Conservation (phyloP, 148 eudicot genomes). For the Rhododendron simsii region DNA sequence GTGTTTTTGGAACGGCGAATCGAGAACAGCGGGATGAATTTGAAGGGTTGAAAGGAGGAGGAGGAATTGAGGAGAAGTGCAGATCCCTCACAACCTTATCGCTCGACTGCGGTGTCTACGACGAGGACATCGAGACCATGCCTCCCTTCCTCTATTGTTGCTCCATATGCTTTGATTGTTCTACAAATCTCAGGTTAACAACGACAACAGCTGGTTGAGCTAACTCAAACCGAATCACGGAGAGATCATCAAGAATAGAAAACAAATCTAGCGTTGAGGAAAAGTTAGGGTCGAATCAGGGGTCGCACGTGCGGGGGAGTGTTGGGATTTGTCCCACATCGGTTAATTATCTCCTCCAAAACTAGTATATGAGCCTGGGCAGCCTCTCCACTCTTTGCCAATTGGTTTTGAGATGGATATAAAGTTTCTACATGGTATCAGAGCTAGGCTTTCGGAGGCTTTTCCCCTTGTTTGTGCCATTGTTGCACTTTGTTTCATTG, state of each 20-base stretch:
- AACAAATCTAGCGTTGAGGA: constrained; percentile 1
- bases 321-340: too few species aligned
- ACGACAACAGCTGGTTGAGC: background rate
- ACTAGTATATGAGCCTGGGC: too few species aligned
- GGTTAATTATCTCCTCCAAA: too few species aligned
- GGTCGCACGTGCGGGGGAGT: too few species aligned
- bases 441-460: too few species aligned
- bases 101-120: constrained; percentile 68
- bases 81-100: constrained; percentile 83
- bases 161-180: constrained; percentile 19
- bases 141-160: constrained; percentile 64
- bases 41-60: too few species aligned
- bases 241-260: background rate
- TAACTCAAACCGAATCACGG: constrained; percentile 10
- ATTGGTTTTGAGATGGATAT: too few species aligned
- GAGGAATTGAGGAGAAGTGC: background rate
- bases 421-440: too few species aligned
- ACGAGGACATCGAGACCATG: constrained; percentile 48
- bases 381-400: too few species aligned
- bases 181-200: constrained; percentile 13
- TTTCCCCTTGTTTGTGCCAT: too few species aligned
- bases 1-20: background rate
- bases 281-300: background rate
- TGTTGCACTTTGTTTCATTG: too few species aligned
- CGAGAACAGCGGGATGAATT: too few species aligned